A percentile compares a stretch with the other conserved stretches of the same genome.
These are phyloP conservation scores for Ophiostoma ulmi DNA, from an alignment of 2,329 filamentous ascomycete genomes.

Conservation along the genomic window DNA sequence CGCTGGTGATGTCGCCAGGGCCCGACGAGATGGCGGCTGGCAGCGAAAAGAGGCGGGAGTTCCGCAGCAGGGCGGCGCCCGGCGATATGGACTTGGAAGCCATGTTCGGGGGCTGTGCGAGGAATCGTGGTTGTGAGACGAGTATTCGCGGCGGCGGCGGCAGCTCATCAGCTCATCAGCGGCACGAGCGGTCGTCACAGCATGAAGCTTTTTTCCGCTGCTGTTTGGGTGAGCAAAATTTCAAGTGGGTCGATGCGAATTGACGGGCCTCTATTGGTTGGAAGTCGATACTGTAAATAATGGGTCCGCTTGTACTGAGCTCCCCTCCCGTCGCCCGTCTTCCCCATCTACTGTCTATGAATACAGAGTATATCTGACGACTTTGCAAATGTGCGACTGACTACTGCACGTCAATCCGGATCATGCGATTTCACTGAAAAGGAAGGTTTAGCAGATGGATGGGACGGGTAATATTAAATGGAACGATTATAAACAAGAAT, in stretches of 20 bases:
- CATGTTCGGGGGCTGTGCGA: constrained; percentile 28
- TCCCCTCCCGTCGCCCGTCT: neutral
- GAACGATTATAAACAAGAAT: neutral
- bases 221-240: constrained; percentile 13
- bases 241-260: constrained; percentile 11
- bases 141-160: neutral
- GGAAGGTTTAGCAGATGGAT: constrained; percentile 4
- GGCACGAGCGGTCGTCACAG: constrained; percentile 3
- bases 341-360: no score
- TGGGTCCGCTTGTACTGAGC: constrained; percentile 9
- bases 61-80: constrained; percentile 67
- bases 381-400: neutral
- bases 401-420: neutral
- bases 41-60: constrained; percentile 84
- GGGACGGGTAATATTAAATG: neutral
- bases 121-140: neutral
- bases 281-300: neutral
- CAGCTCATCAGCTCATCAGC: constrained; percentile 2
- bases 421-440: neutral
- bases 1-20: constrained; percentile 44
- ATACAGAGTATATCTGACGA: neutral
- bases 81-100: constrained; percentile 46
- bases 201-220: neutral
- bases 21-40: constrained; percentile 68
- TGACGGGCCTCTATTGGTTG: neutral